Conservation (phyloP, 495 filamentous ascomycete genomes). For the Terfezia boudieri region DNA sequence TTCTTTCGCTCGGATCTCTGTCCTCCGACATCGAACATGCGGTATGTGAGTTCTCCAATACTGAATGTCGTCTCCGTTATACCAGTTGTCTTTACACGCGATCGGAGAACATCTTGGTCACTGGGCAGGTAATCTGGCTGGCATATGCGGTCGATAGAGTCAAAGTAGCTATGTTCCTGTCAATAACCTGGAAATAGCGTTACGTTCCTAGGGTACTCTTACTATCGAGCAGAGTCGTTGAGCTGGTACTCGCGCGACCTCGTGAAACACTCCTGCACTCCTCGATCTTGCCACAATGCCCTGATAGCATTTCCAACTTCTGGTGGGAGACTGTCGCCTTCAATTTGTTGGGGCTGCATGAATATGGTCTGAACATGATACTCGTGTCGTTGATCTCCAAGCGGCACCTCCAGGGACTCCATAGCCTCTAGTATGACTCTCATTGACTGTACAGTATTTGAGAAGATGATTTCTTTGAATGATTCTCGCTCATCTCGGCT, state of each 20-base stretch:
- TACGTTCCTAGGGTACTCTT: conserved; percentile 22
- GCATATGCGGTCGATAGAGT: conserved; percentile 80
- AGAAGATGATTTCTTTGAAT: conserved; percentile 95
- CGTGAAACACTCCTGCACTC: conserved; percentile 90
- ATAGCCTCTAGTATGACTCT: conserved; percentile 90
- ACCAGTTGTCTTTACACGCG: conserved; percentile 97
- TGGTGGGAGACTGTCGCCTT: conserved; percentile 79
- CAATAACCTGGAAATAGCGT: not conserved
- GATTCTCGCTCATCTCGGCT: conserved; percentile 58
- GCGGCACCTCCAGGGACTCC: conserved; percentile 75
- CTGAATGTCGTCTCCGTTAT: conserved; percentile 98
- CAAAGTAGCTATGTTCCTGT: conserved; percentile 55
- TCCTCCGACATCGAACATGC: conserved; percentile 99
- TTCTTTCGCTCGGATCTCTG: conserved; percentile 99
- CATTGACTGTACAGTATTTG: conserved; percentile 92
- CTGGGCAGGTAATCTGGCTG: conserved; percentile 86
- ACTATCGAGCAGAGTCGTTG: conserved; percentile 98
- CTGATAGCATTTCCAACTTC: conserved; percentile 89
- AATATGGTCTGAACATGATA: conserved; percentile 92
- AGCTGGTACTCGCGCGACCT: conserved; percentile 89
- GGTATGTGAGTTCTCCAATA: conserved; percentile 89
- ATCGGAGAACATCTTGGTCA: conserved; percentile 91
- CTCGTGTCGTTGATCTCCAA: conserved; percentile 70
- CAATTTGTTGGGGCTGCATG: conserved; percentile 87
- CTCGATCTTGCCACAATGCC: conserved; percentile 79